Evolutionary conservation across 768 basidiomycete species (phyloP), one percentile per base, ranked within the genome.

Genomic region (Trichaptum fuscoviolaceum): DNA sequence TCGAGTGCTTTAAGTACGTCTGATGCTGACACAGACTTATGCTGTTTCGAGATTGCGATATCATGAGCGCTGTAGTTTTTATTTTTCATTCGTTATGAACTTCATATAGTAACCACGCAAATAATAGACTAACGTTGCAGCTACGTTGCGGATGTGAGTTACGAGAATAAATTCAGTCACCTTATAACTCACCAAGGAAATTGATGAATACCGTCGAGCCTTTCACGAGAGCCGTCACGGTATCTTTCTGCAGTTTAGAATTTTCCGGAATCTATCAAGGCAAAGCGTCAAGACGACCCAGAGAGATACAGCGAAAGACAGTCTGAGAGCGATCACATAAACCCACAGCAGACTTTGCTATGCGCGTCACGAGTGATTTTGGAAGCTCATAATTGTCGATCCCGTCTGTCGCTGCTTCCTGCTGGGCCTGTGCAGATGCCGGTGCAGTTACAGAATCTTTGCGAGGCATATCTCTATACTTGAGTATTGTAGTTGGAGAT

Each of bases 171-270:
- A 64, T 20, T 10, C 58, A 9, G 12, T 27, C 26, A 57, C 12
- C 24, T 62, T 25, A 30, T 2, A 64, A 79, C 88, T 70, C 75
- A 91, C 96, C 90, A 8, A 99, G 81, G 71, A 95, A 96, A 75
- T 92, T 96, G 70, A 99, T 95, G 75, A 98, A 99, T 63, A 98
- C 91, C 0, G 96, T 96, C 3, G 95, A 93, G 34, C 90, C 90
- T 74, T 95, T 95, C 17, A 91, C 83, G 10, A 97, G 81, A 15
- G 94, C 92, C 1, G 91, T 75, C 0, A 95, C 87, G 0, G 92
- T 91, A 67, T 98, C 96, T 69, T 95, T 96, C 71, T 95, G 92
- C 65, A 97, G 76, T 73, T 96, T 96, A 15, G 89, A 84, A 70
- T 87, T 89, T 0, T 93, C 89, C 7, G 94, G 93, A 2, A 96